Percentiles rank a stretch among this genome's conserved stretches.
phyloP scores from a whole-genome alignment of 1,139 yeast species.

The Debaryomyces sp. region DNA sequence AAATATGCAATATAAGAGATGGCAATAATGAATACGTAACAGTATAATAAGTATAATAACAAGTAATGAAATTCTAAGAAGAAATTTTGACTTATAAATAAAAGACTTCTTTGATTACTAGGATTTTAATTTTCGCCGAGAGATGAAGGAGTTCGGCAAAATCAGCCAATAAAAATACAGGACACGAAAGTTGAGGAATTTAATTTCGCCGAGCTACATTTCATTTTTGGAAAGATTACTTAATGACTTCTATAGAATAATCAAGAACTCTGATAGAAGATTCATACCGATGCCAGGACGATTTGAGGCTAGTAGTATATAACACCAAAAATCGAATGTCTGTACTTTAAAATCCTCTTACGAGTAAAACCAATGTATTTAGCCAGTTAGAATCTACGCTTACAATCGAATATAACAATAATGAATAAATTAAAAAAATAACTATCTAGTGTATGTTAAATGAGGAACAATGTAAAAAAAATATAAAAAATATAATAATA shows the following conservation, averaged over 20 bases:
- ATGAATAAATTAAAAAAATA: slow-evolving; percentile 11
- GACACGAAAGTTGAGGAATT: background rate
- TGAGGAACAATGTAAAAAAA: slow-evolving; percentile 9
- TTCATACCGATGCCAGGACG: background rate
- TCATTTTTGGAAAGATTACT: background rate
- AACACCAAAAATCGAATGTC: too few species aligned
- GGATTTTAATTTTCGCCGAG: slow-evolving; percentile 1
- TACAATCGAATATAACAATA: slow-evolving; percentile 1
- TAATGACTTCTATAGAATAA: background rate
- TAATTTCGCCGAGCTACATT: slow-evolving; percentile 1
- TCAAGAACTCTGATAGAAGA: background rate
- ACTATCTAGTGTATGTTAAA: slow-evolving; percentile 11
- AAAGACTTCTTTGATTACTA: background rate
- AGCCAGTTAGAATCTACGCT: background rate
- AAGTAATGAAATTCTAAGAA: background rate
- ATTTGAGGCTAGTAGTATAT: too few species aligned
- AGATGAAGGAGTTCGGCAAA: slow-evolving; percentile 1
- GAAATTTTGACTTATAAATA: background rate
- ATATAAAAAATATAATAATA: slow-evolving; percentile 7
- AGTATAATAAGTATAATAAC: background rate
- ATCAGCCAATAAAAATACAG: slow-evolving; percentile 1
- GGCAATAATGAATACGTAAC: background rate
- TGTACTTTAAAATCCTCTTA: too few species aligned
- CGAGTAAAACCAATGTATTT: too few species aligned
- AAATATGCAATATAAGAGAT: background rate